Base-by-base conservation (phyloP, 352 stramenopile species). In the Phytophthora syringae region DNA sequence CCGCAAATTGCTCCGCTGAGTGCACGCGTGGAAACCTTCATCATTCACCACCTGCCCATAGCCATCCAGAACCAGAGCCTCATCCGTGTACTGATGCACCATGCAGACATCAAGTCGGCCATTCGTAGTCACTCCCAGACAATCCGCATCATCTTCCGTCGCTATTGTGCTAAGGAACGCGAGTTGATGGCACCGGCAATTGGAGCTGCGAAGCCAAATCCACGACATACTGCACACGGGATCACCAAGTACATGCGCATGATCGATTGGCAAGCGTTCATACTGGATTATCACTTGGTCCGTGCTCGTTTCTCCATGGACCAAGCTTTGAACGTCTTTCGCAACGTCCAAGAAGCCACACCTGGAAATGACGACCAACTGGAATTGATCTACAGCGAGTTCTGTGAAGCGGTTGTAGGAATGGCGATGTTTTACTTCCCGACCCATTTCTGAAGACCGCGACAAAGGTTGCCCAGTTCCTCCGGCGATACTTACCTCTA, bases 311-410 rank as follows among this genome's bases (percentile, higher is more conserved):
- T 93, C 60, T 80, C 80, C 7, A 60, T 77, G 45, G 82, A 89
- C 34, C 74, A 82, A 37, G 82, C 79, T 2, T 72, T 77, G 18
- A 64, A 55, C 7, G 74, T 92, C 18, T 93, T 92, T 44, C 80
- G 80, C 49, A 84, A 88, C 43, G 84, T 88, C 0, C 80, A 89
- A 60, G 80, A 92, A 11, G 70, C 74, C 6, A 70, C 76, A 40
- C 60, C 58, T 16, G 69, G 70, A 12, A 61, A 50, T 18, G 70
- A 81, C 21, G 73, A 83, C n/a, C 44, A 64, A 0, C 62, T 92
- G 11, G 81, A 90, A 49, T 83, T 93, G 75, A 86, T 90, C 40
- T 93, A 82, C 72, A 77, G 72, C 40, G 84, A 88, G 48, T 93
- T 92, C 42, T 90, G 79, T 34, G 84, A 93, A 21, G 84, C 79